phyloP scores from a whole-genome alignment of 352 stramenopile species.

The Aphanomyces cochlioides region DNA sequence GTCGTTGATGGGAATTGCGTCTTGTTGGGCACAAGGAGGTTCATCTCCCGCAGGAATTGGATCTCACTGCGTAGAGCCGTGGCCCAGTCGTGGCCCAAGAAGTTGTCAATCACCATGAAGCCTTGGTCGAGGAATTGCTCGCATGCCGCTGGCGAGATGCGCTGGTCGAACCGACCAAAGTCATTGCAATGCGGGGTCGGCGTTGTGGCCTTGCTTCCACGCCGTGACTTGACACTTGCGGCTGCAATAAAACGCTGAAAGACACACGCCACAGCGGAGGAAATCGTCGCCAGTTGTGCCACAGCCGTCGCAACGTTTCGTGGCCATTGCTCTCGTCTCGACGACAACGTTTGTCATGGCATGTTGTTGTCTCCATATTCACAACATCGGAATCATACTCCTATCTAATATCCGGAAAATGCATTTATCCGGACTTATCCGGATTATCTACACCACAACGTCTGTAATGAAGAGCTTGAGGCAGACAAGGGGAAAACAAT shows the following conservation, averaged over 20 bases:
- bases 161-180: slow-evolving; percentile 43
- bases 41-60: slow-evolving; percentile 47
- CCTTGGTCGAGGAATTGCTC: slow-evolving; percentile 46
- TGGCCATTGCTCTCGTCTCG: not conserved
- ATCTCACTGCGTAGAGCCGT: slow-evolving; percentile 59
- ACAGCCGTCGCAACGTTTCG: not conserved
- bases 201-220: slow-evolving; percentile 29
- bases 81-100: slow-evolving; percentile 54
- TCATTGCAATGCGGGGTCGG: slow-evolving; percentile 23
- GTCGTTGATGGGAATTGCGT: slow-evolving; percentile 72
- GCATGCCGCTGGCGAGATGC: slow-evolving; percentile 47
- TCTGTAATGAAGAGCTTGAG: too few species aligned
- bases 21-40: slow-evolving; percentile 73
- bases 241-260: slow-evolving; percentile 17
- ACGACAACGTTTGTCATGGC: not conserved
- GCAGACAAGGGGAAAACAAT: too few species aligned
- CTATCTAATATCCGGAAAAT: too few species aligned
- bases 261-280: slow-evolving; percentile 22
- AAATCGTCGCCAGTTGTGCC: not conserved
- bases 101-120: slow-evolving; percentile 66
- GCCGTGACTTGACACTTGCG: slow-evolving; percentile 13
- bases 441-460: too few species aligned
- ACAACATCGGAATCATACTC: not conserved
- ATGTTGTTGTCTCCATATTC: not conserved
- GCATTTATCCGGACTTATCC: too few species aligned